Evolutionary conservation across 192 early-diverging fungal species (phyloP), one percentile per base, ranked within the genome.

Genomic region (Coemansia guatemalensis): DNA sequence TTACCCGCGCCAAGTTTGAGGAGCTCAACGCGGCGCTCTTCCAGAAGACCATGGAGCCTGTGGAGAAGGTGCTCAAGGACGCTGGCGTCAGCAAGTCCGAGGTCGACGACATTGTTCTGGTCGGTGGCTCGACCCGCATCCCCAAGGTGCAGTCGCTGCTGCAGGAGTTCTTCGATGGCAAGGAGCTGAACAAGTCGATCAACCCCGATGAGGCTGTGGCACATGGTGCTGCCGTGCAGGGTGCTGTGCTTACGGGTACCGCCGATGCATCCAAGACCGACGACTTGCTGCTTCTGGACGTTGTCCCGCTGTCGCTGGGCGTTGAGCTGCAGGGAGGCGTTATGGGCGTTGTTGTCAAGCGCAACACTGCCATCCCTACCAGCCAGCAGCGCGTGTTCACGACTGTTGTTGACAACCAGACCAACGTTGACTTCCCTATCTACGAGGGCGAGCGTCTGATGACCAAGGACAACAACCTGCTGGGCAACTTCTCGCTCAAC

Each of bases 171-270:
- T 93, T 93, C 65, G 83, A 87, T 74, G 89, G 88, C 61, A 92
- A 92, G 86, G 84, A 88, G 82, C 75, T 84, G 58, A 90, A 87
- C 83, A 91, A 89, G 85, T 85, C 88, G 51, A 95, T 95, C 86
- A 95, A 97, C 88, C 95, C 94, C 67, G 93, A 95, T 84, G 95
- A 97, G 82, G 92, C 92, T 48, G 93, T 96, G 39, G 94, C 93
- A 58, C 92, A 93, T 74, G 93, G 93, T 79, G 92, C 93, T 57
- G 93, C 92, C 53, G 91, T 95, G 44, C 92, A 94, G 86, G 93
- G 85, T 24, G 91, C 87, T 24, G 84, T 94, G 63, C 83, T 94
- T 44, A 86, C 87, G 48, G 85, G 84, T 75, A 85, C 85, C 50
- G 82, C 85, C 51, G 82, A 78, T 64, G 74, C 83, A 51, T 74